Percentiles rank a stretch among this genome's conserved stretches.
phyloP scores from a whole-genome alignment of 2,329 filamentous ascomycete species.

The Ophiostoma triangulosporum region DNA sequence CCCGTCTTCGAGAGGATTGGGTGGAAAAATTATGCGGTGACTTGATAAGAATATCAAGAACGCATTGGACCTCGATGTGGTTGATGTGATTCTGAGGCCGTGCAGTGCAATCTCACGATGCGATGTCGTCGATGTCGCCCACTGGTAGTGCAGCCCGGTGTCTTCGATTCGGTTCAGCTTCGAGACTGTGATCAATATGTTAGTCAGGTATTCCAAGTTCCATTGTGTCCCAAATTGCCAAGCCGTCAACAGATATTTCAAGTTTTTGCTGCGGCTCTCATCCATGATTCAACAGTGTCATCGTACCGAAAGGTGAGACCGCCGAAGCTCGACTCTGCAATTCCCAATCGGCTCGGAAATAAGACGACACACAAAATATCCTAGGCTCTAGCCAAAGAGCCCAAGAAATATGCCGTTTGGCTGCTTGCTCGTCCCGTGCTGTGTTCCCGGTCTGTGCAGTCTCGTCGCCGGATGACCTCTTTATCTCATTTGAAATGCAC shows the following conservation, averaged over 20 bases:
- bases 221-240: too few relatives aligned
- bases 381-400: neutral
- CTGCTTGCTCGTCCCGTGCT: neutral
- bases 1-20: too few relatives aligned
- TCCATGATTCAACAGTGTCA: neutral
- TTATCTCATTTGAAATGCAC: neutral
- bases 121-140: neutral
- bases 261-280: neutral
- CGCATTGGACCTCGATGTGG: too few relatives aligned
- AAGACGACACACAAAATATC: neutral
- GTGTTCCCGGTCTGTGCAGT: neutral
- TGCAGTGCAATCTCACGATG: neutral
- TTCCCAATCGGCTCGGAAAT: neutral
- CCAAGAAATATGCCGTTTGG: neutral
- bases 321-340: neutral
- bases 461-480: neutral
- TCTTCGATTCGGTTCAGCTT: neutral
- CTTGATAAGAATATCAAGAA: too few relatives aligned
- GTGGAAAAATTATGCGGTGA: too few relatives aligned
- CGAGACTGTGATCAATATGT: neutral
- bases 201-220: too few relatives aligned
- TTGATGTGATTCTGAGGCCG: neutral
- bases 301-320: neutral
- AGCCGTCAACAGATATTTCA: neutral
- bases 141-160: neutral